A percentile compares a stretch with the other conserved stretches of the same genome.
Conservation (phyloP, 116 monocot genomes). For the Papilionanthe hybrid region DNA sequence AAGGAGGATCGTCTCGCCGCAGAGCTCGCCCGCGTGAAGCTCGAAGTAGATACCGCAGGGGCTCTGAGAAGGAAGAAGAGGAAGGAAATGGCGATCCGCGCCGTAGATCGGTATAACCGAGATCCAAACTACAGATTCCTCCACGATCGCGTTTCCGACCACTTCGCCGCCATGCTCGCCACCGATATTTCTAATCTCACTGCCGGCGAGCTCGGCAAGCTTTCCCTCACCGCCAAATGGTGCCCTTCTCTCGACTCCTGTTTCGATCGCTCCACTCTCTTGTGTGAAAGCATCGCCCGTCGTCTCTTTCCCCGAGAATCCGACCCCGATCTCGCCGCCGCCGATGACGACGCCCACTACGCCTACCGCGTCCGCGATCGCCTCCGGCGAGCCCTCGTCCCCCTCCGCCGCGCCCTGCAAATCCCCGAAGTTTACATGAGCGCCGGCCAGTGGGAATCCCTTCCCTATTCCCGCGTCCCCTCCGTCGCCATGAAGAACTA, state of each 20-base stretch:
- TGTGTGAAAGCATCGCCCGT: conserved; percentile 13
- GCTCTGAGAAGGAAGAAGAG: conserved; percentile 11
- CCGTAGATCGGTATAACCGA: conserved; percentile 21
- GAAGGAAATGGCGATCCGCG: conserved; percentile 13
- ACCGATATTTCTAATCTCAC: conserved; percentile 20
- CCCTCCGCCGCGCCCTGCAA: conserved; percentile 47
- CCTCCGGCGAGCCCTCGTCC: conserved; percentile 56
- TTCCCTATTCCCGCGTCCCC: conserved; percentile 73
- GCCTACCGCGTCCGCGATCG: conserved; percentile 61
- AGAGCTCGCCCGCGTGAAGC: conserved; percentile 19
- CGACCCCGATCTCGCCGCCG: conserved; percentile 5
- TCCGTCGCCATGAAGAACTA: conserved; percentile 85
- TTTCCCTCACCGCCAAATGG: conserved; percentile 43
- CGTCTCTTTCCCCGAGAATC: conserved; percentile 3
- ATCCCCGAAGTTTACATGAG: conserved; percentile 74
- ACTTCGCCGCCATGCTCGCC: conserved; percentile 28
- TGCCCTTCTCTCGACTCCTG: conserved; percentile 30
- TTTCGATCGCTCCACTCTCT: conserved; percentile 9
- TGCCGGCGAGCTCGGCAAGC: conserved; percentile 7
- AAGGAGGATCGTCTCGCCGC: conserved; percentile 26
- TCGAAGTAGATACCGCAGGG: conserved; percentile 10
- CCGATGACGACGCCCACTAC: conserved; percentile 13
- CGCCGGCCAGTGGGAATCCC: conserved; percentile 36
- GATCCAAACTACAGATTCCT: conserved; percentile 28
- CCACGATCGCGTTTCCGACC: conserved; percentile 27